Conservation (phyloP, 352 stramenopile genomes). For the Stephanocyclus meneghinianus region DNA sequence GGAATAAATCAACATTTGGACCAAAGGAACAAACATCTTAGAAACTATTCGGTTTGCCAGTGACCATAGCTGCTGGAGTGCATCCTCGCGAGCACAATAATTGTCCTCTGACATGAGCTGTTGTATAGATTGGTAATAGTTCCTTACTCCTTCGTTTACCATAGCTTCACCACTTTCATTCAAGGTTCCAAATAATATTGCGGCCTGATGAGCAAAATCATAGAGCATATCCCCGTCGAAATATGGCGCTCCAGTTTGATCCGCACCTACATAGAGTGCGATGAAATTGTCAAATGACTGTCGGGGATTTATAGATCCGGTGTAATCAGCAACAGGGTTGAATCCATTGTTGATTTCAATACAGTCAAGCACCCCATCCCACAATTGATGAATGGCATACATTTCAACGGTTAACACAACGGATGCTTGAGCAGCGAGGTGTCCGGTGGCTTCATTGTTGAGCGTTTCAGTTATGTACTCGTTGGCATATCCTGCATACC, state of each 20-base stretch:
- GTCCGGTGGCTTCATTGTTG: constrained; percentile 32
- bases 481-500: constrained; percentile 58
- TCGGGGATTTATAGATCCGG: constrained; percentile 39
- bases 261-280: constrained; percentile 70
- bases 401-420: constrained; percentile 67
- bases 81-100: constrained; percentile 48
- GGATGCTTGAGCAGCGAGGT: constrained; percentile 44
- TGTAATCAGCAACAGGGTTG: constrained; percentile 49
- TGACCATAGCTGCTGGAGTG: constrained; percentile 52
- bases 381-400: constrained; percentile 72
- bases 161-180: constrained; percentile 46
- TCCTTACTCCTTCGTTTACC: constrained; percentile 63
- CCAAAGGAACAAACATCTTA: constrained; percentile 68
- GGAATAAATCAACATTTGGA: constrained; percentile 71
- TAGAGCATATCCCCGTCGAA: constrained; percentile 72
- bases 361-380: constrained; percentile 63
- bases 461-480: constrained; percentile 52
- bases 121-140: constrained; percentile 67
- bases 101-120: constrained; percentile 39
- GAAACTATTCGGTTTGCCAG: constrained; percentile 61
- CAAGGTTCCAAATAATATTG: constrained; percentile 44
- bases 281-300: constrained; percentile 76
- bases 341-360: constrained; percentile 57
- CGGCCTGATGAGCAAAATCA: constrained; percentile 56
- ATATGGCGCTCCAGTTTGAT: constrained; percentile 45